phyloP scores from a whole-genome alignment of 352 stramenopile species.

The Phytophthora nicotianae region DNA sequence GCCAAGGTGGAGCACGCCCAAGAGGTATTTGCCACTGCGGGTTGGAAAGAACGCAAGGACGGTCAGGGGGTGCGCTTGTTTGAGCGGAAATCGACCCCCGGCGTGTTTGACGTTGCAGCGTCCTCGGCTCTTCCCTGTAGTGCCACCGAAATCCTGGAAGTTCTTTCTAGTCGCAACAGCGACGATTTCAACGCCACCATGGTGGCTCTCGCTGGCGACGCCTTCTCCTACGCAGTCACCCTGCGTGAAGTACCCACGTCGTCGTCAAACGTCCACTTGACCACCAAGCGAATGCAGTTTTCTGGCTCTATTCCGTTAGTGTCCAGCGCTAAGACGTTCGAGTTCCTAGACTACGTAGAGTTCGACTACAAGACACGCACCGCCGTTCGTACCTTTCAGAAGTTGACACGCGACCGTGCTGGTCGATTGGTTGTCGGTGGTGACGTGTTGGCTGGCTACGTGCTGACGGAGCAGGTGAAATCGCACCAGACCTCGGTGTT shows the following conservation, averaged over 20 bases:
- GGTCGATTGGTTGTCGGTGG: conserved; percentile 33
- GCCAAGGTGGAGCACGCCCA: conserved; percentile 27
- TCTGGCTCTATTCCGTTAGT: conserved; percentile 31
- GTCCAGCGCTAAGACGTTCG: conserved; percentile 37
- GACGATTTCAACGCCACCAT: conserved; percentile 51
- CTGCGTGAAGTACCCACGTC: conserved; percentile 33
- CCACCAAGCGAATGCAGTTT: conserved; percentile 40
- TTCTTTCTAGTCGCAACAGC: conserved; percentile 38
- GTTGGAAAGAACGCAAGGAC: conserved; percentile 42
- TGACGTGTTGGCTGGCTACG: conserved; percentile 33
- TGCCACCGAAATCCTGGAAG: conserved; percentile 33
- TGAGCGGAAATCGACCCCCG: conserved; percentile 25
- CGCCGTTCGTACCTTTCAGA: conserved; percentile 33
- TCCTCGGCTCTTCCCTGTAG: conserved; percentile 35
- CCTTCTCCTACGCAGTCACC: conserved; percentile 43
- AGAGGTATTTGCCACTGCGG: conserved; percentile 6
- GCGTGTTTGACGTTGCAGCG: conserved; percentile 28
- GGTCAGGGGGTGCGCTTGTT: conserved; percentile 35
- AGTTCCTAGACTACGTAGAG: conserved; percentile 41
- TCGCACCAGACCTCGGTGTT: conserved; percentile 40
- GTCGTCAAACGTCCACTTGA: conserved; percentile 21
- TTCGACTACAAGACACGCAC: conserved; percentile 31
- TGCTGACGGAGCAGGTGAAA: conserved; percentile 28
- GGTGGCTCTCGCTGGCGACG: conserved; percentile 38
- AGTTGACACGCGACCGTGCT: conserved; percentile 23